Conservation (phyloP, 23 red algal species). For the Gracilaria domingensis region DNA sequence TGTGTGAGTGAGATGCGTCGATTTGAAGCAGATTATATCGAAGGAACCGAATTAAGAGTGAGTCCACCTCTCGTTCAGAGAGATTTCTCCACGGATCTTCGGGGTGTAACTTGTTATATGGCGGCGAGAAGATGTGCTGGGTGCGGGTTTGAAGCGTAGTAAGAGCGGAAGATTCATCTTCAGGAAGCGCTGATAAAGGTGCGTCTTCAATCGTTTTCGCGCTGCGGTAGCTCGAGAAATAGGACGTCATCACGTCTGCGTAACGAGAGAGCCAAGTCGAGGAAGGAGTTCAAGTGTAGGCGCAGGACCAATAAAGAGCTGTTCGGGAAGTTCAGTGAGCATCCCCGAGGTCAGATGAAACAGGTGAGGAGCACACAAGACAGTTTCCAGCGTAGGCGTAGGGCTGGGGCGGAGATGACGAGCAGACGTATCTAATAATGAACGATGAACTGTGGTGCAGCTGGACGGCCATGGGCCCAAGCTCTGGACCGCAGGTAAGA, state of each 20-base stretch:
- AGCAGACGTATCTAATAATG: background rate
- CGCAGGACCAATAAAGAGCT: background rate
- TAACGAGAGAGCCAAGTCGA: background rate
- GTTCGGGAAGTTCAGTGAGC: background rate
- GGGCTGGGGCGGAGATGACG: background rate
- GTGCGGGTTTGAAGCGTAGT: background rate
- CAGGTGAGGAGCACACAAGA: background rate
- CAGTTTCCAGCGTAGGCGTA: background rate
- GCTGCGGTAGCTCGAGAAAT: conserved; percentile 15
- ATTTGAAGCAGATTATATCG: conserved; percentile 47
- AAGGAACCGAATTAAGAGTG: conserved; percentile 37
- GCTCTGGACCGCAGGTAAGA: background rate
- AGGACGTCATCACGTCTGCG: background rate
- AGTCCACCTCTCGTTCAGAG: background rate
- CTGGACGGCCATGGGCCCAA: background rate
- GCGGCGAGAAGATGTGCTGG: conserved; percentile 6
- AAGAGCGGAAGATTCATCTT: conserved; percentile 28
- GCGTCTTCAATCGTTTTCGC: conserved; percentile 33
- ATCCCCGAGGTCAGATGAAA: background rate
- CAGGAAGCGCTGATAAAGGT: conserved; percentile 17
- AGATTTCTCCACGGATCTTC: conserved; percentile 50
- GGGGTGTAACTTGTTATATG: background rate
- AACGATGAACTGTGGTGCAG: background rate
- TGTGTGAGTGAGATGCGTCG: conserved; percentile 5
- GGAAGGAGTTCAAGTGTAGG: background rate